Evolutionary conservation across 1,139 yeast genomes (phyloP).

Genomic region (Arxiozyma slooffiae): DNA sequence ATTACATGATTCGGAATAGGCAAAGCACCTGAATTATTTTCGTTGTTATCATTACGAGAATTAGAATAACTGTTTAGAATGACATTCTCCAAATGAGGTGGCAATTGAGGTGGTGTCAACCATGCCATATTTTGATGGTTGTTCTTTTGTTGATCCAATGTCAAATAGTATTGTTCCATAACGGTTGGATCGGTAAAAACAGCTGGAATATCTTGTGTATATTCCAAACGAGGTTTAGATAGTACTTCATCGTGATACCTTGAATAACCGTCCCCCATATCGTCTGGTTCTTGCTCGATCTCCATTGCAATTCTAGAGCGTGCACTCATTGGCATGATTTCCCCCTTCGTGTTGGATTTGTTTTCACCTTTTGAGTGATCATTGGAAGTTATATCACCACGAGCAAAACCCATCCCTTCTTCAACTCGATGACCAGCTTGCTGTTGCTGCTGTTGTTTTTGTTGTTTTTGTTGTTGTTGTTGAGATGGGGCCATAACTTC

Average conservation of each 20-base stretch:
- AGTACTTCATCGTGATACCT: slow-evolving; percentile 56
- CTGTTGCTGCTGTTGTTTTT: slow-evolving; percentile 29
- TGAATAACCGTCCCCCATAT: slow-evolving; percentile 68
- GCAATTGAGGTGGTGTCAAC: slow-evolving; percentile 87
- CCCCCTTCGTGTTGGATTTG: slow-evolving; percentile 10
- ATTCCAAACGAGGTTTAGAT: slow-evolving; percentile 25
- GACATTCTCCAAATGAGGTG: slow-evolving; percentile 91
- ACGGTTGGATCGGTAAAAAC: slow-evolving; percentile 79
- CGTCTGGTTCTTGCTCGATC: slow-evolving; percentile 40
- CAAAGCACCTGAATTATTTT: slow-evolving; percentile 45
- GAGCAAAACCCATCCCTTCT: neutral
- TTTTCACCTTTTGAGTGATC: slow-evolving; percentile 18
- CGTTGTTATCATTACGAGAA: slow-evolving; percentile 24
- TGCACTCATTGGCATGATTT: slow-evolving; percentile 24
- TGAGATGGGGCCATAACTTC: slow-evolving; percentile 48
- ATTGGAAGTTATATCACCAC: neutral
- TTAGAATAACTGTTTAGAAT: slow-evolving; percentile 68
- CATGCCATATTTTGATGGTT: slow-evolving; percentile 59
- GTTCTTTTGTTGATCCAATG: slow-evolving; percentile 59
- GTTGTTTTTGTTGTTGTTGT: too few relatives aligned
- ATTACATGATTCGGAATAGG: slow-evolving; percentile 97
- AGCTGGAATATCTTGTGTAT: slow-evolving; percentile 58
- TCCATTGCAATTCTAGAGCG: slow-evolving; percentile 31
- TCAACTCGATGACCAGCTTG: neutral
- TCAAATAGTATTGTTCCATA: slow-evolving; percentile 67